Evolutionary conservation across 352 stramenopile species (phyloP).

Genomic region (Globisporangium camurandrum): DNA sequence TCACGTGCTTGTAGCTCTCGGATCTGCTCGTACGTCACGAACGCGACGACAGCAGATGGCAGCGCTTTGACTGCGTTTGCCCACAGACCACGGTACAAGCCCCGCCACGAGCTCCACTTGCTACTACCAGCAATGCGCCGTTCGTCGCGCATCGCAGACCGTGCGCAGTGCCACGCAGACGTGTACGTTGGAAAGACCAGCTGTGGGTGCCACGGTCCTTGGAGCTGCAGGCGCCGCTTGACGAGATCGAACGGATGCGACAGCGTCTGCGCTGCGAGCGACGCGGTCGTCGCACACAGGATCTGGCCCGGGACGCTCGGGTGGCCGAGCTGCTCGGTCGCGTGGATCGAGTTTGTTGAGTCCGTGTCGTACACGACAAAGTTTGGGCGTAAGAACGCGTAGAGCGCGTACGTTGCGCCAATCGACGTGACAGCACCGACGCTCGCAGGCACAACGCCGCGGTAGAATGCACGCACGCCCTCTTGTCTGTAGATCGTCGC

Average conservation of each 20-base stretch:
- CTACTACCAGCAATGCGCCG: constrained; percentile 18
- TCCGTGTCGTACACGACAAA: constrained; percentile 75
- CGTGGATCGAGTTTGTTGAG: too few species aligned
- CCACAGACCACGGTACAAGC: constrained; percentile 69
- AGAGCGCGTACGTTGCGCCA: constrained; percentile 77
- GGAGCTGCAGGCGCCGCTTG: constrained; percentile 68
- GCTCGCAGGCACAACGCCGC: constrained; percentile 58
- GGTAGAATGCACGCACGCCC: constrained; percentile 58
- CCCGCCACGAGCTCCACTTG: too few species aligned
- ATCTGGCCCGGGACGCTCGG: constrained; percentile 74
- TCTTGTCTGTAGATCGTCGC: constrained; percentile 39
- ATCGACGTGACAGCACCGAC: constrained; percentile 80
- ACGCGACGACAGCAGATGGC: constrained; percentile 67
- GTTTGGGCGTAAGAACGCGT: constrained; percentile 73
- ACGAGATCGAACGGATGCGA: constrained; percentile 82
- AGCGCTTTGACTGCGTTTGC: constrained; percentile 68
- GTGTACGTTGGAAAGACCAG: constrained; percentile 61
- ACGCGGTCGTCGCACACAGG: constrained; percentile 60
- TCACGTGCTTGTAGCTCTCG: constrained; percentile 34
- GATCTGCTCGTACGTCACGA: constrained; percentile 77
- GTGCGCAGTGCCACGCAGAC: constrained; percentile 68
- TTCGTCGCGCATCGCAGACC: constrained; percentile 33
- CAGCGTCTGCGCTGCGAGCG: constrained; percentile 58
- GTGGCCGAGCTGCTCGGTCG: constrained; percentile 45
- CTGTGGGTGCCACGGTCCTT: constrained; percentile 53